Conservation (phyloP, 148 eudicot genomes). For the Chenopodium suecicum region DNA sequence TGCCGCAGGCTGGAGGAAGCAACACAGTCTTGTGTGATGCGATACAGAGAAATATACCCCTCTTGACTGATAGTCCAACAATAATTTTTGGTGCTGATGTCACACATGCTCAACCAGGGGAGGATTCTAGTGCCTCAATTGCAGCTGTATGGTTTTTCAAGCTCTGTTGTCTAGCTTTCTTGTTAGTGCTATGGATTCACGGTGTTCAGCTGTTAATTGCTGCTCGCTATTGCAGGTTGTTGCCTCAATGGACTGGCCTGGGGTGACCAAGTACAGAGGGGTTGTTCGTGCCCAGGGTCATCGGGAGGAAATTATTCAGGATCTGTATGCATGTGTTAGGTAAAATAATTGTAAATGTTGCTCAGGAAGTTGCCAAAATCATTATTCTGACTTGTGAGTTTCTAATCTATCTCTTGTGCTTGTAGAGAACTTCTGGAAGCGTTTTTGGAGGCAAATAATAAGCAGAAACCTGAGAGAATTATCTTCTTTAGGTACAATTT, state of each 20-base stretch:
- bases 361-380: not conserved
- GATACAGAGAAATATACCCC: conserved; percentile 38
- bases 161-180: conserved; percentile 47
- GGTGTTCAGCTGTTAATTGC: not conserved
- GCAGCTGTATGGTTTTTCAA: too few species aligned
- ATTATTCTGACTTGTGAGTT: not conserved
- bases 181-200: not conserved
- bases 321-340: conserved; percentile 53
- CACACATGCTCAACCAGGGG: conserved; percentile 85
- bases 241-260: conserved; percentile 91
- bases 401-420: not conserved
- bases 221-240: conserved; percentile 52
- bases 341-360: conserved; percentile 8
- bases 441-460: conserved; percentile 30
- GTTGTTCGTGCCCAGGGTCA: conserved; percentile 66
- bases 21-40: conserved; percentile 40
- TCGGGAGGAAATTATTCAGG: conserved; percentile 63
- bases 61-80: conserved; percentile 52
- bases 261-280: conserved; percentile 69
- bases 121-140: conserved; percentile 78
- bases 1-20: conserved; percentile 64
- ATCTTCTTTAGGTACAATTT: conserved; percentile 67
- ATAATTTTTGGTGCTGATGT: conserved; percentile 94
- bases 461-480: conserved; percentile 49
- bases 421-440: conserved; percentile 59